phyloP scores from a whole-genome alignment of 2,329 filamentous ascomycete genomes.

The Cladosporium sp. region DNA sequence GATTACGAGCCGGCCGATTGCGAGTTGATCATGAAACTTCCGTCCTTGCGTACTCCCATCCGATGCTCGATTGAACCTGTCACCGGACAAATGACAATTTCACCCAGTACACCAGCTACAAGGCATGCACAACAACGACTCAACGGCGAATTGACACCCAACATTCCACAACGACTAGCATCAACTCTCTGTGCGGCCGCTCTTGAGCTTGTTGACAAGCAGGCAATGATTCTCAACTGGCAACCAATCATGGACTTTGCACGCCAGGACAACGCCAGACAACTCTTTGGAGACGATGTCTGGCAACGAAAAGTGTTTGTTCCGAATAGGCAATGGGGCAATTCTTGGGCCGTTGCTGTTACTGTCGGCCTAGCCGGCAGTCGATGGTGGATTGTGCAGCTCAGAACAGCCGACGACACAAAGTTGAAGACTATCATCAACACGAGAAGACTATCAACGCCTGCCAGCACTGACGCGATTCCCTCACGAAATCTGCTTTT shows the following conservation, averaged over 20 bases:
- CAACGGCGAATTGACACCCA: conserved; percentile 61
- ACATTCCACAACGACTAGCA: conserved; percentile 60
- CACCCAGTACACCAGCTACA: conserved; percentile 52
- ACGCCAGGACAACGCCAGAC: conserved; percentile 56
- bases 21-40: conserved; percentile 67
- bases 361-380: conserved; percentile 72
- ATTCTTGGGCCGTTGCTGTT: conserved; percentile 70
- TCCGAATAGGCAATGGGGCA: conserved; percentile 65
- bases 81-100: conserved; percentile 72
- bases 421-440: conserved; percentile 23
- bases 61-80: conserved; percentile 71
- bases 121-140: conserved; percentile 62
- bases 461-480: neutral
- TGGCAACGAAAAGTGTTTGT: conserved; percentile 68
- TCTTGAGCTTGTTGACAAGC: conserved; percentile 61
- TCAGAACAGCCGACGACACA: conserved; percentile 46
- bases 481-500: conserved; percentile 23
- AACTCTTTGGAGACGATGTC: conserved; percentile 63
- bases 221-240: conserved; percentile 68
- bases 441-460: conserved; percentile 22
- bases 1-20: conserved; percentile 65
- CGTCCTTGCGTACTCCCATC: conserved; percentile 56
- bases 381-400: conserved; percentile 73
- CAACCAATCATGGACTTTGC: conserved; percentile 48
- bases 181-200: conserved; percentile 62